Evolutionary conservation across 495 filamentous ascomycete species (phyloP).

Genomic region (Neurospora hispaniola): DNA sequence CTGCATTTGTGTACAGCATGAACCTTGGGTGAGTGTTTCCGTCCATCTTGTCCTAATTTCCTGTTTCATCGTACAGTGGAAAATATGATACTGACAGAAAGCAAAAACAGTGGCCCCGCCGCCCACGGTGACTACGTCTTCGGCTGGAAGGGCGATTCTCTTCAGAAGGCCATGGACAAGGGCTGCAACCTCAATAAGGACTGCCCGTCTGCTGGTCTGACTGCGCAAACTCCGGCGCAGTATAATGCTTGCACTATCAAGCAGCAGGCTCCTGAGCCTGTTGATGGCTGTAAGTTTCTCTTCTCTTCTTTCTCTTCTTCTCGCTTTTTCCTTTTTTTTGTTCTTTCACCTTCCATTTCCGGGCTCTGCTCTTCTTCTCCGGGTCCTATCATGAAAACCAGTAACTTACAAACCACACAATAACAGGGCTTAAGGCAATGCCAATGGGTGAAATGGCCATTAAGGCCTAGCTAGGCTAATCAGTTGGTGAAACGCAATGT

Average conservation of each 20-base stretch:
- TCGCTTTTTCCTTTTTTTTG: no score
- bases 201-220: slow-evolving; percentile 37
- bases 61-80: neutral
- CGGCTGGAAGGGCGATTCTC: slow-evolving; percentile 58
- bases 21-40: slow-evolving; percentile 36
- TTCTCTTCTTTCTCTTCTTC: no score
- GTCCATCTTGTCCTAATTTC: neutral
- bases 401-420: neutral
- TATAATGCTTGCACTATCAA: slow-evolving; percentile 40
- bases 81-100: neutral
- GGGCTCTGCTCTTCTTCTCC: no score
- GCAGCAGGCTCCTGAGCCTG: slow-evolving; percentile 39
- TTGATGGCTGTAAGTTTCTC: slow-evolving; percentile 38
- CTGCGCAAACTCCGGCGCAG: slow-evolving; percentile 28
- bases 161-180: slow-evolving; percentile 54
- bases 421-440: slow-evolving; percentile 38
- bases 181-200: slow-evolving; percentile 46
- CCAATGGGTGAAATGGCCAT: slow-evolving; percentile 42
- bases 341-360: neutral
- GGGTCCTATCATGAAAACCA: neutral
- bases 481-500: neutral
- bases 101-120: slow-evolving; percentile 26
- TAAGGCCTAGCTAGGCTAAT: slow-evolving; percentile 34
- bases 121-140: slow-evolving; percentile 71
- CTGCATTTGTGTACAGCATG: slow-evolving; percentile 41